These are phyloP conservation scores for Acanthamoeba culbertsoni DNA, from an alignment of 208 protist genomes.

Conservation along the genomic window DNA sequence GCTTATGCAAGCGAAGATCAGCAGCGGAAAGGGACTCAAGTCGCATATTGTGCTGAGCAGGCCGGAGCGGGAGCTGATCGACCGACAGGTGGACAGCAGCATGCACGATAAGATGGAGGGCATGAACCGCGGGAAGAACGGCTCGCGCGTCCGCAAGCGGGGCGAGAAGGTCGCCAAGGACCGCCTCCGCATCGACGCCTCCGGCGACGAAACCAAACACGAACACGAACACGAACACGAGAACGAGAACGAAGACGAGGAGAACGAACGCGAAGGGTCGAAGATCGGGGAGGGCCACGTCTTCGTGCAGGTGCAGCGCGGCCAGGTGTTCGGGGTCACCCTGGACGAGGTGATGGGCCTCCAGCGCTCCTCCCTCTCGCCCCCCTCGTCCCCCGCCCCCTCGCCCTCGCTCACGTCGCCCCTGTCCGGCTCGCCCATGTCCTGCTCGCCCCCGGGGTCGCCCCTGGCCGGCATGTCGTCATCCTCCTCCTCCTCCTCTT, in stretches of 20 bases:
- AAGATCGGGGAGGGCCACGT: background rate
- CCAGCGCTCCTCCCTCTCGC: background rate
- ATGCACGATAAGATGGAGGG: background rate
- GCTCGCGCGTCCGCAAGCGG: background rate
- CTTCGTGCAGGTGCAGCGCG: background rate
- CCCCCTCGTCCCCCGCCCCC: background rate
- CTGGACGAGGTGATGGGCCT: constrained; percentile 1
- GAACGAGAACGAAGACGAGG: background rate
- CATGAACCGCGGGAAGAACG: constrained; percentile 8
- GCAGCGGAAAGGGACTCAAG: background rate
- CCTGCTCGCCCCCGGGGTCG: background rate
- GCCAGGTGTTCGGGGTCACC: background rate
- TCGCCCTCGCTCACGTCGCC: background rate
- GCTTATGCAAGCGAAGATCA: background rate
- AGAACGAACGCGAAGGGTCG: background rate
- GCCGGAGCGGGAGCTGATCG: background rate
- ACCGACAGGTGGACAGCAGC: background rate
- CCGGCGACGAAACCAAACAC: background rate
- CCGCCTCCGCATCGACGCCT: background rate
- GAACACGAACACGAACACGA: background rate
- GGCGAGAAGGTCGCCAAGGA: constrained; percentile 8
- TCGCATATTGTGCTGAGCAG: background rate
- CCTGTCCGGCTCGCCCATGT: background rate
- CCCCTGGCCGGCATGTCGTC: no score
- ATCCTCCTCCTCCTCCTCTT: background rate